A percentile compares a stretch with the other conserved stretches of the same genome.
These are phyloP conservation scores for Iris macrosiphon DNA, from an alignment of 106 monocot genomes.

Conservation along the genomic window DNA sequence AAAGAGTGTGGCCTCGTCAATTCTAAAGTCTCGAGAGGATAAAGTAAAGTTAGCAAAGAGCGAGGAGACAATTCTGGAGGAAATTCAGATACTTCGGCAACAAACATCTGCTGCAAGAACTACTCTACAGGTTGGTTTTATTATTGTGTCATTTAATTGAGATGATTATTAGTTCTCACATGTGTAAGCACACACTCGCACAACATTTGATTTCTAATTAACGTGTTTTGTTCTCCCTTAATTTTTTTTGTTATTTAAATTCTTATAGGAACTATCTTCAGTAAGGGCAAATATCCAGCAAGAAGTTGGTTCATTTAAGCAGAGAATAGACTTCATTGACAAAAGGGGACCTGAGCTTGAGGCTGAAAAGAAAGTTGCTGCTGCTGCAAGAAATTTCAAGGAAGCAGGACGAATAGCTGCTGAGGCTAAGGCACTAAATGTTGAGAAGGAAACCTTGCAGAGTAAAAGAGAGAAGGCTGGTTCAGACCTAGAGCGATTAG, in stretches of 20 bases:
- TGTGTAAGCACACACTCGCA: no score
- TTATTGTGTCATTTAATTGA: no score
- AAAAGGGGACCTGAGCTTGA: slow-evolving; percentile 90
- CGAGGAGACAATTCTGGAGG: slow-evolving; percentile 64
- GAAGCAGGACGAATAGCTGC: slow-evolving; percentile 82
- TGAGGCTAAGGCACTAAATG: slow-evolving; percentile 68
- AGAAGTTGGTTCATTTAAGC: slow-evolving; percentile 53
- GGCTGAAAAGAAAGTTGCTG: slow-evolving; percentile 95
- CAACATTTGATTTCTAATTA: no score
- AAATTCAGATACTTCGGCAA: slow-evolving; percentile 53
- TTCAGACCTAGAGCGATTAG: slow-evolving; percentile 48
- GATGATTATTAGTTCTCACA: no score
- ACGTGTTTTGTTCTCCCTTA: no score
- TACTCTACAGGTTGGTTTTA: slow-evolving; percentile 56
- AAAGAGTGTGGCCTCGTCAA: slow-evolving; percentile 45
- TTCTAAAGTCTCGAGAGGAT: slow-evolving; percentile 64
- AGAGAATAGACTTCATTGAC: slow-evolving; percentile 79
- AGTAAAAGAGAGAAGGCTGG: slow-evolving; percentile 33
- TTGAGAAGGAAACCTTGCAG: slow-evolving; percentile 64
- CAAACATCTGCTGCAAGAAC: slow-evolving; percentile 62
- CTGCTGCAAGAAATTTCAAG: slow-evolving; percentile 92
- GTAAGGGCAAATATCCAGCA: slow-evolving; percentile 57
- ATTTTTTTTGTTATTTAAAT: no score
- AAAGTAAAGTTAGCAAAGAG: slow-evolving; percentile 52
- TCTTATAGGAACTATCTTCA: slow-evolving; percentile 67